Evolutionary conservation across 139 green algal species (phyloP), one percentile per base, ranked within the genome.

Genomic region (Chlamydomonas sphaeroides): DNA sequence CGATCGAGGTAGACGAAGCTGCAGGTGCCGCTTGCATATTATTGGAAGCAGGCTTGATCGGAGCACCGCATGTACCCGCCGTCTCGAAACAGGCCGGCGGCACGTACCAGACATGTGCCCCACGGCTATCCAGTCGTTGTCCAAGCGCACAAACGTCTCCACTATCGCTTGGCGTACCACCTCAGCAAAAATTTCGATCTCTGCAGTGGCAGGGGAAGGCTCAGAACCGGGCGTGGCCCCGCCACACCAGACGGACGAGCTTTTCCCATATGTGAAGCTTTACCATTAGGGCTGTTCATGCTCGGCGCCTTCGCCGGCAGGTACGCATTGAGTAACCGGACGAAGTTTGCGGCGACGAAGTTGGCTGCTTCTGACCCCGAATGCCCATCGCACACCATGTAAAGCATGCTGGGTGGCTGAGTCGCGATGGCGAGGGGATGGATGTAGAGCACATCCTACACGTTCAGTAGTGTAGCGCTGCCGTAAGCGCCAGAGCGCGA

Each of bases 381-480:
- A 80, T 85, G 69, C 42, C 88, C 88, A 65, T 92, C 88, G 62
- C 88, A 92, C 0, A 92, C 88, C 61, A 90, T 87, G 68, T 90
- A 92, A 15, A 90, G 30, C 75, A 83, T 79, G 68, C 48, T 57
- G 18, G 66, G 67, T 0, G 76, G 76, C 26, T 80, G 68, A 6
- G 72, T 78, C 15, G 53, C 42, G 38, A 88, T 84, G 59, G 56
- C 59, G 23, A 88, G 84, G 1, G 84, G 84, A 41, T 88, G 84
- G 5, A 88, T 83, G n/a, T 85, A 82, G 2, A 88, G 36, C 8
- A 88, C 84, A 66, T 88, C 84, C 84, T 88, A 77, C 69, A n/a
- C n/a, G n/a, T n/a, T n/a, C n/a, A n/a, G n/a, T n/a, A n/a, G n/a
- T n/a, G n/a, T n/a, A n/a, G n/a, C n/a, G n/a, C n/a, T n/a, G n/a